phyloP scores from a whole-genome alignment of 176 grass and related monocot genomes.

The Puya raimondii region DNA sequence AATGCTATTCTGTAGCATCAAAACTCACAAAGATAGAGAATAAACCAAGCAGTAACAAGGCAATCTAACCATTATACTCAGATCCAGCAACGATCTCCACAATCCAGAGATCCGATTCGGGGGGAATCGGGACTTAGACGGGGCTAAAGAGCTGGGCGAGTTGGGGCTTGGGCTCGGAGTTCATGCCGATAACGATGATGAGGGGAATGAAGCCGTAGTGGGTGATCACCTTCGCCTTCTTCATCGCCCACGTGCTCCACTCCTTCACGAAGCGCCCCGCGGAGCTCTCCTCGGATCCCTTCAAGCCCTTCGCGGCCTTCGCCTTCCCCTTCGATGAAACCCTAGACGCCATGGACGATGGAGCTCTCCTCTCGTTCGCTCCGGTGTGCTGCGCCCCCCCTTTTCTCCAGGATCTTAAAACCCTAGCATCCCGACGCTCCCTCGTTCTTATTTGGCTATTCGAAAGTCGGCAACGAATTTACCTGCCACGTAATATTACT shows the following conservation, averaged over 20 bases:
- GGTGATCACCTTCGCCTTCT: slow-evolving; percentile 65
- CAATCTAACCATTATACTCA: too few relatives aligned
- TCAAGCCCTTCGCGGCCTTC: slow-evolving; percentile 9
- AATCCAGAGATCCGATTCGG: neutral
- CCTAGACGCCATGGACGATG: slow-evolving; percentile 8
- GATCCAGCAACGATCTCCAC: neutral
- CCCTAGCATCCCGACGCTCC: too few relatives aligned
- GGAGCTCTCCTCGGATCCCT: neutral
- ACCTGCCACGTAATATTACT: too few relatives aligned
- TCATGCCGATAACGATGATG: slow-evolving; percentile 83
- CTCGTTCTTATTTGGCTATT: too few relatives aligned
- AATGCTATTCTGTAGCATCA: too few relatives aligned
- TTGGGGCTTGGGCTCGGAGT: slow-evolving; percentile 60
- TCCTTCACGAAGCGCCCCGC: slow-evolving; percentile 41
- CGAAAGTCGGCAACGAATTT: too few relatives aligned
- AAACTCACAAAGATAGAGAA: too few relatives aligned
- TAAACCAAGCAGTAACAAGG: too few relatives aligned
- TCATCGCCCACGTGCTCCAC: slow-evolving; percentile 84
- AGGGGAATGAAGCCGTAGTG: slow-evolving; percentile 90
- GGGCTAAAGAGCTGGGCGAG: slow-evolving; percentile 56
- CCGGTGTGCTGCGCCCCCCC: too few relatives aligned
- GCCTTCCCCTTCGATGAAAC: slow-evolving; percentile 10
- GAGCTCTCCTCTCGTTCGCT: neutral
- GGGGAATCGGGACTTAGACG: slow-evolving; percentile 28
- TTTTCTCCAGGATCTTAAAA: too few relatives aligned